Evolutionary conservation across 192 early-diverging fungal genomes (phyloP).

Genomic region (Funneliformis mosseae): DNA sequence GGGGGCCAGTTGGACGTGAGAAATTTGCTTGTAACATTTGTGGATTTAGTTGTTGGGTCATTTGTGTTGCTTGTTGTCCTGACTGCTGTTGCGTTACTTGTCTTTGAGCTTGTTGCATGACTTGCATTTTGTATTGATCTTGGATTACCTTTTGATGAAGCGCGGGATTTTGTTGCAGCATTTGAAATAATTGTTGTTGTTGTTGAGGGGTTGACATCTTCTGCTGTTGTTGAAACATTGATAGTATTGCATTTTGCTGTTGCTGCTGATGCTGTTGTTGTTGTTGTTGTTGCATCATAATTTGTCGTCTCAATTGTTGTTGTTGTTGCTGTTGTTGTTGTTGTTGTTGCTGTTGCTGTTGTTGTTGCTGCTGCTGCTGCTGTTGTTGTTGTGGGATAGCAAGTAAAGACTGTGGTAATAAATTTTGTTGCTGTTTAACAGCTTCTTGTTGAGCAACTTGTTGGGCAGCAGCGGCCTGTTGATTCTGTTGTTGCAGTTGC

Average conservation of each 20-base stretch:
- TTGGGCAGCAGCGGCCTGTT: background rate
- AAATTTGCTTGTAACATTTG: background rate
- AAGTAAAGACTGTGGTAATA: background rate
- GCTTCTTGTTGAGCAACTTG: slow-evolving; percentile 71
- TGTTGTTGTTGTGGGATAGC: background rate
- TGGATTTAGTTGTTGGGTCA: too few relatives aligned
- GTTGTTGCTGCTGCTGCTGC: background rate
- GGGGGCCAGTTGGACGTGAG: background rate
- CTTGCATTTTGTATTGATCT: background rate
- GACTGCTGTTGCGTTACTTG: background rate
- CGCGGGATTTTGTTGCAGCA: background rate
- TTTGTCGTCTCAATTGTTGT: background rate
- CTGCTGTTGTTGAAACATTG: background rate
- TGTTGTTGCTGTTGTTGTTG: background rate
- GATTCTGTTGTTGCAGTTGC: background rate
- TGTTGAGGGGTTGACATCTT: too few relatives aligned
- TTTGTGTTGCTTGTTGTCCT: background rate
- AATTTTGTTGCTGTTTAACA: background rate
- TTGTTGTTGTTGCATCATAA: background rate
- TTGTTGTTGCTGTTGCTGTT: background rate
- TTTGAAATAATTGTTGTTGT: background rate
- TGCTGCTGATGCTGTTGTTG: background rate
- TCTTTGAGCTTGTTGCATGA: background rate
- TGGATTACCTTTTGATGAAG: background rate
- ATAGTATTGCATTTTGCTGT: background rate